Percentiles rank a stretch among this genome's conserved stretches.
Conservation (phyloP, 148 eudicot species). For the Arbutus unedo region DNA sequence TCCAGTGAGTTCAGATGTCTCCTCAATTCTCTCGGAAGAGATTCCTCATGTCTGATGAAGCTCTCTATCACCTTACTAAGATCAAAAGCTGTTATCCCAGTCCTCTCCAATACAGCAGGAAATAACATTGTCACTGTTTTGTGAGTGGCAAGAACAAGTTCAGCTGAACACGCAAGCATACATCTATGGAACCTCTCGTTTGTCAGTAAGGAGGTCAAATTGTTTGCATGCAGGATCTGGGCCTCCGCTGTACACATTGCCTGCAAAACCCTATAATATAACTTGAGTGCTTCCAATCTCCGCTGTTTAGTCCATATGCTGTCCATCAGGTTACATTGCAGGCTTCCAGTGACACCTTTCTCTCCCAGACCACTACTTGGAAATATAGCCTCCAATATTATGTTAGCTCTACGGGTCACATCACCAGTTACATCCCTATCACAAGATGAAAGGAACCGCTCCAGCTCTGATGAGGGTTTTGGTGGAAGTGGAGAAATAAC, state of each 20-base stretch:
- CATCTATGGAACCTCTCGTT: constrained; percentile 98
- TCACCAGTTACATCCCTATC: constrained; percentile 69
- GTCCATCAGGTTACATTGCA: constrained; percentile 74
- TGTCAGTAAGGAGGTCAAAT: constrained; percentile 78
- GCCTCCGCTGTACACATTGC: constrained; percentile 90
- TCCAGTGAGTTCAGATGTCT: constrained; percentile 92
- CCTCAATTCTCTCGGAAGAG: constrained; percentile 88
- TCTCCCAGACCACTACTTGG: constrained; percentile 81
- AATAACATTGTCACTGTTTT: constrained; percentile 94
- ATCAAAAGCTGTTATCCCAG: constrained; percentile 96
- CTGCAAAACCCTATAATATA: constrained; percentile 84
- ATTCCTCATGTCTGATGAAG: constrained; percentile 90
- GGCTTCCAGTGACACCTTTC: constrained; percentile 44
- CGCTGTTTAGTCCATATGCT: constrained; percentile 95
- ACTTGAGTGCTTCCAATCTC: constrained; percentile 71
- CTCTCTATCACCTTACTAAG: constrained; percentile 99
- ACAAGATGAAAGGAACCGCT: constrained; percentile 62
- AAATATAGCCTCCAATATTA: constrained; percentile 91
- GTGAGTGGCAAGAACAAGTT: constrained; percentile 95
- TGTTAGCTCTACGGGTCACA: constrained; percentile 68
- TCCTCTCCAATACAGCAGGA: constrained; percentile 95
- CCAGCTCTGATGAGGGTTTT: constrained; percentile 70
- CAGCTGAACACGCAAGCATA: constrained; percentile 99
- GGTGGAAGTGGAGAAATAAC: constrained; percentile 79
- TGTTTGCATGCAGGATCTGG: constrained; percentile 62